phyloP scores from a whole-genome alignment of 2,329 filamentous ascomycete species.

The Nigrospora osmanthi region DNA sequence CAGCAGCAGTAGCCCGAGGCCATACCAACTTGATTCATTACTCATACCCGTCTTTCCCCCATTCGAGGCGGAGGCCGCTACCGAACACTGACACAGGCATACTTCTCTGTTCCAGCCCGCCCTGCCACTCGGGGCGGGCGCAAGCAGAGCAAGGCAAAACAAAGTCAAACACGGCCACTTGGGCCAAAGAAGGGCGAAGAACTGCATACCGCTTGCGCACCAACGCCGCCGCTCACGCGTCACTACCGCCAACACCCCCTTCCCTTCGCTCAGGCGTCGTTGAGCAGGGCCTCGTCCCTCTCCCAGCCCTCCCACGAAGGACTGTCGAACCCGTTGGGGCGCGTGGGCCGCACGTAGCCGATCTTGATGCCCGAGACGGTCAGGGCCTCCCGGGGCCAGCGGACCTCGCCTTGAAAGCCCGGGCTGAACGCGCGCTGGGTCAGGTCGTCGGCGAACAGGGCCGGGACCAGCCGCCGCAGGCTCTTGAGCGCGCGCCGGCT shows the following conservation, averaged over 20 bases:
- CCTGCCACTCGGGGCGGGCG: no score
- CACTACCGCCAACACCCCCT: not conserved
- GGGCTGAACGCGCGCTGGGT: slow-evolving; percentile 21
- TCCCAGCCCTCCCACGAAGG: slow-evolving; percentile 49
- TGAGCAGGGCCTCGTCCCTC: slow-evolving; percentile 22
- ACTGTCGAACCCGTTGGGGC: slow-evolving; percentile 48
- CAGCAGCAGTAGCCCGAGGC: no score
- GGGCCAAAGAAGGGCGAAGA: no score
- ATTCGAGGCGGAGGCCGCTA: no score
- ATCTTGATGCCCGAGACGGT: slow-evolving; percentile 33
- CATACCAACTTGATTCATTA: no score
- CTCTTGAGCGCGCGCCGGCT: slow-evolving; percentile 44
- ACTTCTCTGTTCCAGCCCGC: no score
- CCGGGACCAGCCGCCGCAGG: slow-evolving; percentile 32
- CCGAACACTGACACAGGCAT: no score
- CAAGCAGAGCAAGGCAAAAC: no score
- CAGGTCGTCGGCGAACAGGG: slow-evolving; percentile 18
- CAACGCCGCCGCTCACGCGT: not conserved
- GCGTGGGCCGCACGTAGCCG: slow-evolving; percentile 33
- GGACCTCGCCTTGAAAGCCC: slow-evolving; percentile 28
- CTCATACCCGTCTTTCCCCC: no score
- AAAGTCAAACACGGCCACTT: no score
- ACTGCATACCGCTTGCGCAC: no score
- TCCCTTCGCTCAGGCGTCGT: not conserved
- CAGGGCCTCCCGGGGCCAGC: slow-evolving; percentile 36